Conservation (phyloP, 371 early-diverging fungal species). For the Actinomucor elegans region DNA sequence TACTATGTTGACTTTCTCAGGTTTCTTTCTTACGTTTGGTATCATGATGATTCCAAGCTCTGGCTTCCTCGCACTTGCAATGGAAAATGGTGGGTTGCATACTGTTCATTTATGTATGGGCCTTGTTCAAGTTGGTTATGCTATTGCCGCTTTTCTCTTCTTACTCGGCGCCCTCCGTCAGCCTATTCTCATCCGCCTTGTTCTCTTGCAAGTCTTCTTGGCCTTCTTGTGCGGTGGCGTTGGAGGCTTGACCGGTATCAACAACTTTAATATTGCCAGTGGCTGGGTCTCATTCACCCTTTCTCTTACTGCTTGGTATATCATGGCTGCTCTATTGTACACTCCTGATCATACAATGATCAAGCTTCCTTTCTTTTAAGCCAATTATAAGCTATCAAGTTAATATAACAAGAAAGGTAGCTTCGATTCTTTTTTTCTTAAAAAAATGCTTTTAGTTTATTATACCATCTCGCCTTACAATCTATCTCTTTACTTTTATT, state of each 20-base stretch:
- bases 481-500: too few species aligned
- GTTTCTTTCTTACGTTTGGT: conserved; percentile 42
- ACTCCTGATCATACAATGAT: conserved; percentile 34
- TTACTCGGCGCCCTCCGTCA: conserved; percentile 39
- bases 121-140: conserved; percentile 33
- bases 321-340: conserved; percentile 31
- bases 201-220: conserved; percentile 38
- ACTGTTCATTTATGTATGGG: conserved; percentile 30
- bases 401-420: background rate
- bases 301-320: conserved; percentile 38
- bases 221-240: conserved; percentile 37
- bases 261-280: conserved; percentile 19
- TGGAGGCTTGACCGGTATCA: conserved; percentile 24
- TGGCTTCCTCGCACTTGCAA: conserved; percentile 28
- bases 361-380: conserved; percentile 38
- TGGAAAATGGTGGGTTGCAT: conserved; percentile 19
- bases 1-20: conserved; percentile 35
- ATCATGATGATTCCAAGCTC: conserved; percentile 38
- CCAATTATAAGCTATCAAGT: too few species aligned
- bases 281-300: conserved; percentile 42
- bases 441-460: too few species aligned
- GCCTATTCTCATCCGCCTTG: conserved; percentile 30
- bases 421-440: background rate
- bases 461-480: too few species aligned
- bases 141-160: conserved; percentile 34